Evolutionary conservation across 164 flowering plant species (phyloP), one percentile per base, ranked within the genome.

Genomic region (Aristolochia californica): DNA sequence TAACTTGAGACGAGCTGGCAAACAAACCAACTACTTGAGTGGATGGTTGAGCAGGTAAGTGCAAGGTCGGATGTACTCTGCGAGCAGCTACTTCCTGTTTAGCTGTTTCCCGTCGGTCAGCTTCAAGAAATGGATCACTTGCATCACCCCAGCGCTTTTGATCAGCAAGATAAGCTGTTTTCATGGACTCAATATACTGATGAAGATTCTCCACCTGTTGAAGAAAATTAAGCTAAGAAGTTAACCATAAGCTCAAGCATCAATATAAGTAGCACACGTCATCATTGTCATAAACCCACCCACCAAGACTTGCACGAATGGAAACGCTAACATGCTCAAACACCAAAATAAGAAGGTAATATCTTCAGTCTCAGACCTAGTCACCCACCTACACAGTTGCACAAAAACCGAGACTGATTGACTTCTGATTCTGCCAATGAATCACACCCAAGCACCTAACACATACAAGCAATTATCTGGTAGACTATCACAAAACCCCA

Each of bases 51-150:
- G 85, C 72, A 26, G 87, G 93, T 55, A 94, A 70, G 75, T 94
- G 93, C 66, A 83, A 69, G 43, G 97, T 90, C 55, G 97, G 97
- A 69, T 94, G 99, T 18, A 82, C 93, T 73, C 96, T 78, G 68
- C 78, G 79, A 27, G 97, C 88, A 59, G 96, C 97, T 57, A 88
- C 99, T 75, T 89, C 96, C 66, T 73, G 84, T 74, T 82, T 87
- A 55, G 99, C 96, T 16, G 82, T 80, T 77, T 85, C 91, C 30
- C 99, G 75, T 22, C 93, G 68, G 72, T 94, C 97, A 51, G 97
- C 99, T 75, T 87, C 99, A 48, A 94, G 87, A 77, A 94, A 94
- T 13, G 99, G 99, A 74, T 94, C 83, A 61, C 76, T 80, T 17
- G 61, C 84, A 62, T 86, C 91, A 13, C 99, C 97, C 38, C 82